Conservation (phyloP, 2,329 filamentous ascomycete species). For the Talaromyces sp. region DNA sequence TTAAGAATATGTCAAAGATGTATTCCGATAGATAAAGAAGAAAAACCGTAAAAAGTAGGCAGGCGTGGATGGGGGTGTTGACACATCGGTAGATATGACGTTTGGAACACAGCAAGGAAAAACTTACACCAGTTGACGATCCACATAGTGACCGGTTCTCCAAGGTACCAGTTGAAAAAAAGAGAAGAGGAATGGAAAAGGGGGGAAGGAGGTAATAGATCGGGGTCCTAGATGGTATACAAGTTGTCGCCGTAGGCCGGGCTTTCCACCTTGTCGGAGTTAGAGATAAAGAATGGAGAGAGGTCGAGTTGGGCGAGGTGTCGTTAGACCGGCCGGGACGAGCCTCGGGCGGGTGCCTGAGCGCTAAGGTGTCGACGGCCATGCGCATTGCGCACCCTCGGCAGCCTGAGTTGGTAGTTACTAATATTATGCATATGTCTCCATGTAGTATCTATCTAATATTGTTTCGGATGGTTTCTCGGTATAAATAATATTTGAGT, state of each 20-base stretch:
- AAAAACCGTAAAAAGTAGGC: background rate
- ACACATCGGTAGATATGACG: background rate
- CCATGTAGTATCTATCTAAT: too few relatives aligned
- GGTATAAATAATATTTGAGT: too few relatives aligned
- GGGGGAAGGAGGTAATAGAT: background rate
- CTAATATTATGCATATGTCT: background rate
- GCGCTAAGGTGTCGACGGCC: background rate
- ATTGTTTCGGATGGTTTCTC: background rate
- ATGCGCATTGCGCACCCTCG: background rate
- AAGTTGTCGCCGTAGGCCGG: background rate
- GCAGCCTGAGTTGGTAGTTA: too few relatives aligned
- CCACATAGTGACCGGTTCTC: constrained; percentile 62
- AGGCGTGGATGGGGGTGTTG: background rate
- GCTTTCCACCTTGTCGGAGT: background rate
- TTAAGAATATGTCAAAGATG: constrained; percentile 14
- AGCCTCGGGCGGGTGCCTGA: background rate
- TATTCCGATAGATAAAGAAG: background rate
- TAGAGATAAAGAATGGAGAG: background rate
- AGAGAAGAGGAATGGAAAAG: background rate
- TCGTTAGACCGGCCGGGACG: background rate
- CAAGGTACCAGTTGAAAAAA: background rate
- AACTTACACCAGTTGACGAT: constrained; percentile 88
- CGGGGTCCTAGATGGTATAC: background rate
- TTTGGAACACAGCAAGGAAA: constrained; percentile 1
- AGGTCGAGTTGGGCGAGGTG: background rate